Percentiles rank a stretch among this genome's conserved stretches.
phyloP scores from a whole-genome alignment of 2,329 filamentous ascomycete species.

The Cordyceps pruinosa region DNA sequence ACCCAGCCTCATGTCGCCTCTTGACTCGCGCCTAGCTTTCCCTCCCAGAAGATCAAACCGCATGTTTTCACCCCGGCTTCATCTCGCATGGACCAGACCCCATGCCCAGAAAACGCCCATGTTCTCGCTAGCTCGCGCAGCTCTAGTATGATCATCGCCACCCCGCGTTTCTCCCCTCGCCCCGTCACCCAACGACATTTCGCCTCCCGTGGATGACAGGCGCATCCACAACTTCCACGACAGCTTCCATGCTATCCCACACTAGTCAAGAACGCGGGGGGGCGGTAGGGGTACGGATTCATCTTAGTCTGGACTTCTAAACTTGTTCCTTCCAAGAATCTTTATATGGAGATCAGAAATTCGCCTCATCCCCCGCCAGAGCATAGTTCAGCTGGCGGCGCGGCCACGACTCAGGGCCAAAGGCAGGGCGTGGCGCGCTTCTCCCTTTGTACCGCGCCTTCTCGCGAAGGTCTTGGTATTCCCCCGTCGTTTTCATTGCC shows the following conservation, averaged over 20 bases:
- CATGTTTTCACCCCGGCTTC: too few species aligned
- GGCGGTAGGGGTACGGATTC: too few species aligned
- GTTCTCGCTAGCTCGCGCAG: neutral
- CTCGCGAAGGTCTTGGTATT: neutral
- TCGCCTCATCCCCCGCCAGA: neutral
- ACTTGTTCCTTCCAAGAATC: too few species aligned
- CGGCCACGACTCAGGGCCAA: neutral
- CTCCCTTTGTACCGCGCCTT: neutral
- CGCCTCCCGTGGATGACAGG: neutral
- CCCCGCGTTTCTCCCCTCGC: neutral
- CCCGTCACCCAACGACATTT: neutral
- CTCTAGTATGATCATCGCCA: neutral
- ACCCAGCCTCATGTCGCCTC: neutral
- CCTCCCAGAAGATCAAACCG: too few species aligned
- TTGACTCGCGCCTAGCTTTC: too few species aligned
- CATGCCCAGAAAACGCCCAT: neutral
- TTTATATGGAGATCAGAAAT: neutral
- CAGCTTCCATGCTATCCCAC: neutral
- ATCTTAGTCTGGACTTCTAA: too few species aligned
- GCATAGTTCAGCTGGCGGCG: neutral
- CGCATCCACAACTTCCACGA: conserved; percentile 8
- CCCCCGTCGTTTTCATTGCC: neutral
- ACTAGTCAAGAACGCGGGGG: conserved; percentile 1
- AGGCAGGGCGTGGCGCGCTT: neutral
- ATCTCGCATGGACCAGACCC: neutral